Evolutionary conservation across 257 asterid genomes (phyloP).

Genomic region (Paraleonurus japonicus): DNA sequence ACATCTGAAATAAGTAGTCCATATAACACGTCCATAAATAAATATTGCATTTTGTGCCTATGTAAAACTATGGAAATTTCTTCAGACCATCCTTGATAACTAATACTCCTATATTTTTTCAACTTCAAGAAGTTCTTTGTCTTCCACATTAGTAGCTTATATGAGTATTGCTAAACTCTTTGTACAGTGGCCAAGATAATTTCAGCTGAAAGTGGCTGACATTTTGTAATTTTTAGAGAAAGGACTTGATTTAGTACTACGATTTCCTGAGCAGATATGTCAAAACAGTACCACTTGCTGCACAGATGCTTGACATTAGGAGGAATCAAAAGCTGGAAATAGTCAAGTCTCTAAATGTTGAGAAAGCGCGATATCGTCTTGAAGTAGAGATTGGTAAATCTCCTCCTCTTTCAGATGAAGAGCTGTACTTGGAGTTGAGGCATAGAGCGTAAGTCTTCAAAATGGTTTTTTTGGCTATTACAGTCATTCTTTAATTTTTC

Average conservation of each 20-base stretch:
- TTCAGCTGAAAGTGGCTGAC: slow-evolving; percentile 10
- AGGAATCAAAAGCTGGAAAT: slow-evolving; percentile 81
- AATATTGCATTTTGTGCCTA: too few relatives aligned
- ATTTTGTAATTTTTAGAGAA: slow-evolving; percentile 10
- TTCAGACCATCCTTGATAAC: too few relatives aligned
- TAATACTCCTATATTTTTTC: too few relatives aligned
- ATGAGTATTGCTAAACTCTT: background rate
- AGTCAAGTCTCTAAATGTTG: slow-evolving; percentile 68
- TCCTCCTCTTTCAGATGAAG: slow-evolving; percentile 90
- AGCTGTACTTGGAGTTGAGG: slow-evolving; percentile 70
- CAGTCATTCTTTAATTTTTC: background rate
- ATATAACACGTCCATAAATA: background rate
- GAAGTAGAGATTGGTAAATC: slow-evolving; percentile 98
- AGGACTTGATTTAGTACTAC: slow-evolving; percentile 16
- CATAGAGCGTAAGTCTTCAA: slow-evolving; percentile 71
- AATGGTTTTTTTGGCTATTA: background rate
- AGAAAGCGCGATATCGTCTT: slow-evolving; percentile 82
- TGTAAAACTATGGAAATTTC: too few relatives aligned
- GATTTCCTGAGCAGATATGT: slow-evolving; percentile 70
- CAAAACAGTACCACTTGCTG: slow-evolving; percentile 88
- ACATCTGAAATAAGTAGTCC: too few relatives aligned
- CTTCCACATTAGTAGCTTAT: slow-evolving; percentile 18
- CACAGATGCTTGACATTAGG: slow-evolving; percentile 83
- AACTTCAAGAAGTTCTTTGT: background rate
- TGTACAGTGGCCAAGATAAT: background rate